Conservation (phyloP, 2,329 filamentous ascomycete genomes). For the Colletotrichum sp. region DNA sequence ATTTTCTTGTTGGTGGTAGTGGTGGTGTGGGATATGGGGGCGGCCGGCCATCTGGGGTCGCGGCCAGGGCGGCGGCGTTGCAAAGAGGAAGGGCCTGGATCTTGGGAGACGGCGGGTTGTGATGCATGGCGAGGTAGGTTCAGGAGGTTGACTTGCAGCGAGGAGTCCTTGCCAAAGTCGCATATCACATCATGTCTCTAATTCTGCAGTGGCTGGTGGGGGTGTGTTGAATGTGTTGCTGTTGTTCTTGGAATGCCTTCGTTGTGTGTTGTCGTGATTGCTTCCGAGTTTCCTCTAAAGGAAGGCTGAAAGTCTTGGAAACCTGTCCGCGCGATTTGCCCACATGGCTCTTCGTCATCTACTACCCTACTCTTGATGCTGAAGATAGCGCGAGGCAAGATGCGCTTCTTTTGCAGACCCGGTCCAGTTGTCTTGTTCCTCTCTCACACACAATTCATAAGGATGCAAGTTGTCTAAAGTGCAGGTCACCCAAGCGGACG, state of each 20-base stretch:
- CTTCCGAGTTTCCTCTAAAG: conserved; percentile 5
- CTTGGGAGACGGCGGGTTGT: neutral
- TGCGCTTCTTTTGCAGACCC: neutral
- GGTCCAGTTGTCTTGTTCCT: neutral
- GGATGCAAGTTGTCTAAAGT: neutral
- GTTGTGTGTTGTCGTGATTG: neutral
- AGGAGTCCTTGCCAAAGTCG: neutral
- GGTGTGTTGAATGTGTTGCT: neutral
- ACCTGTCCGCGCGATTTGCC: neutral
- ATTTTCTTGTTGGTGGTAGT: neutral
- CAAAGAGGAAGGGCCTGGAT: neutral
- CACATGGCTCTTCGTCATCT: neutral
- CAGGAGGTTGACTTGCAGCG: neutral
- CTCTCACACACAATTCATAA: neutral
- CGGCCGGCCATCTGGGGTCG: neutral
- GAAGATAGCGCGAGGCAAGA: neutral
- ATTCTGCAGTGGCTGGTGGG: neutral
- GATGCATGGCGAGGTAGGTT: neutral
- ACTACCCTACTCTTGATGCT: neutral
- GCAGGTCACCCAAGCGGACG: neutral
- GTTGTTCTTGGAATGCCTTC: neutral
- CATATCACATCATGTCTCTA: neutral
- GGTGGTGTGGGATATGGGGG: neutral
- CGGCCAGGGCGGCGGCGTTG: neutral
- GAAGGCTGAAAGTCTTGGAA: neutral